Percentiles rank a stretch among this genome's conserved stretches.
Evolutionary conservation across 1,284 basidiomycete genomes (phyloP).

Genomic region (Melanopsichium pennsylvanicum): DNA sequence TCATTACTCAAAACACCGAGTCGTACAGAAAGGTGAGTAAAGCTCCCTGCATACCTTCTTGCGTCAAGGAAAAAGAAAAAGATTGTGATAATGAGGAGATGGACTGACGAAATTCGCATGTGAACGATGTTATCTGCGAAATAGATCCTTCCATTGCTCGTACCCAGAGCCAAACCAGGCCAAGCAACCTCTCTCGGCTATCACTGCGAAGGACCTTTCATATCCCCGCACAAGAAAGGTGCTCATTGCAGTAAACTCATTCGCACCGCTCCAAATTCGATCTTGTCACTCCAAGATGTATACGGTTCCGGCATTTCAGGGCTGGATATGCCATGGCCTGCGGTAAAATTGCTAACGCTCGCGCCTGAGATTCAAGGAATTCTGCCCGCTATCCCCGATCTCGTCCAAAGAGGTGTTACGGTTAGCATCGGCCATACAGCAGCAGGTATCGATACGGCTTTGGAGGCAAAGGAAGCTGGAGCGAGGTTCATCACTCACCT

Average conservation of each 20-base stretch:
- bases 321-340: constrained; percentile 67
- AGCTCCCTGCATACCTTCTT: no score
- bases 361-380: constrained; percentile 87
- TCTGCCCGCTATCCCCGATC: constrained; percentile 73
- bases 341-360: constrained; percentile 80
- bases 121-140: not conserved
- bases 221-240: constrained; percentile 77
- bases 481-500: constrained; percentile 87
- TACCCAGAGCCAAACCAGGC: constrained; percentile 66
- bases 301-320: constrained; percentile 55
- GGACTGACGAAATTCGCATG: no score
- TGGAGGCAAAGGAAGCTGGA: constrained; percentile 74
- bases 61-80: no score
- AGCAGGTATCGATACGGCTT: constrained; percentile 75
- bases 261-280: constrained; percentile 66
- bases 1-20: constrained; percentile 30
- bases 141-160: constrained; percentile 71
- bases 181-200: constrained; percentile 76
- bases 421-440: constrained; percentile 86
- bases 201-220: constrained; percentile 89
- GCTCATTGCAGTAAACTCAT: constrained; percentile 79
- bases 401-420: constrained; percentile 75
- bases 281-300: constrained; percentile 16
- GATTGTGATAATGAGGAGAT: no score
- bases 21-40: constrained; percentile 43